Conservation (phyloP, 306 rosid genomes). For the Medicago arabica region DNA sequence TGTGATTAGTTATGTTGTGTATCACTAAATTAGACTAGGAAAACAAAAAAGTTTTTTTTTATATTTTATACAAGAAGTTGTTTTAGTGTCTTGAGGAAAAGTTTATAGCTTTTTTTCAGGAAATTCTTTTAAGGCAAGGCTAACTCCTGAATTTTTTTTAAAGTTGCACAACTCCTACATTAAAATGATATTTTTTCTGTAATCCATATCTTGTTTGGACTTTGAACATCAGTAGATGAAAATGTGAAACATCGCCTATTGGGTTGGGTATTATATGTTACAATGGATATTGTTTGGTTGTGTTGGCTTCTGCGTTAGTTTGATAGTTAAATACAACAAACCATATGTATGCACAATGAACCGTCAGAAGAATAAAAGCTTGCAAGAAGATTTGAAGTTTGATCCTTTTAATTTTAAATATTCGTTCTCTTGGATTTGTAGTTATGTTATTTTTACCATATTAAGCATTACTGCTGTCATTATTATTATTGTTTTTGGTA, state of each 20-base stretch:
- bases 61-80: background rate
- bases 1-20: background rate
- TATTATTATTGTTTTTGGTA: background rate
- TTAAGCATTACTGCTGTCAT: background rate
- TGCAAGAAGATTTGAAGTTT: background rate
- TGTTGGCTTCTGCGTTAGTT: background rate
- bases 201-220: conserved; percentile 7
- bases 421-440: background rate
- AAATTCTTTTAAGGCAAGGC: background rate
- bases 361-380: conserved; percentile 12
- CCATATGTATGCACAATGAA: conserved; percentile 1
- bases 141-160: conserved; percentile 12
- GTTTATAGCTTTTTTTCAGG: conserved; percentile 2
- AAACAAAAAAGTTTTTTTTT: background rate
- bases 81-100: conserved; percentile 2
- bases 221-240: conserved; percentile 1
- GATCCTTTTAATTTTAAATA: background rate
- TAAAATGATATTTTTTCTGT: background rate
- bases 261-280: background rate
- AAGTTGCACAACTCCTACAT: background rate
- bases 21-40: conserved; percentile 16
- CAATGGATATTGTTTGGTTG: conserved; percentile 19
- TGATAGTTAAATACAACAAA: conserved; percentile 9
- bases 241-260: background rate
- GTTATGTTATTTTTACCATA: conserved; percentile 6